phyloP scores from a whole-genome alignment of 2,329 filamentous ascomycete genomes.

The Neurospora sp. region DNA sequence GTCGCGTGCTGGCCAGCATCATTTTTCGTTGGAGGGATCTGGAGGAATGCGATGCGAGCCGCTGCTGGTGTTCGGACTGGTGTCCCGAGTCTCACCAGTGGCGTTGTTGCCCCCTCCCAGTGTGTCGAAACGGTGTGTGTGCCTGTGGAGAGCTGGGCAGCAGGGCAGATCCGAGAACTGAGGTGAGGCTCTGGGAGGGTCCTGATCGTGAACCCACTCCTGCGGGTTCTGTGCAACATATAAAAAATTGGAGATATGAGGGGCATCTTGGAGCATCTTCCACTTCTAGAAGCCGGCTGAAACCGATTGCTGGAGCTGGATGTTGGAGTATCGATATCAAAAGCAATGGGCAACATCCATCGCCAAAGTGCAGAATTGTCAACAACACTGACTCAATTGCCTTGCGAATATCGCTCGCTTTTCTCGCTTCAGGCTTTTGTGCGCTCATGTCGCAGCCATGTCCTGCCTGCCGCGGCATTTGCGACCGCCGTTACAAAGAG shows the following conservation, averaged over 20 bases:
- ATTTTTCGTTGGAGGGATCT: background rate
- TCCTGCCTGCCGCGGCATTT: slow-evolving; percentile 1
- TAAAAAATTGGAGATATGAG: slow-evolving; percentile 18
- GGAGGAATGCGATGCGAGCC: background rate
- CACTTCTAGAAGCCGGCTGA: slow-evolving; percentile 15
- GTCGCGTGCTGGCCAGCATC: background rate
- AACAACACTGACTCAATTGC: background rate
- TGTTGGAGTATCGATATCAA: slow-evolving; percentile 11
- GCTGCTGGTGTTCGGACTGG: background rate
- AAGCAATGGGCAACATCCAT: slow-evolving; percentile 6
- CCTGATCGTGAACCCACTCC: slow-evolving; percentile 21
- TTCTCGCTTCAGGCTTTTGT: background rate
- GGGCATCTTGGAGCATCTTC: slow-evolving; percentile 8
- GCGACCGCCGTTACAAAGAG: background rate
- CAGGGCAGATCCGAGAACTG: slow-evolving; percentile 17
- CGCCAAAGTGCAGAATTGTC: background rate
- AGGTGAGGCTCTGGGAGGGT: slow-evolving; percentile 22
- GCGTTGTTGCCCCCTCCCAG: slow-evolving; percentile 12
- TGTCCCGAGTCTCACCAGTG: slow-evolving; percentile 10
- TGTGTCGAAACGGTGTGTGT: slow-evolving; percentile 11
- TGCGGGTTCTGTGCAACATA: slow-evolving; percentile 22
- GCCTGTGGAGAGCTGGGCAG: slow-evolving; percentile 14
- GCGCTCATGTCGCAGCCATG: background rate
- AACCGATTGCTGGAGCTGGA: slow-evolving; percentile 7
- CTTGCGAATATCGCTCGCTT: background rate